A percentile compares a stretch with the other conserved stretches of the same genome.
These are phyloP conservation scores for Arthrobotrys sphaeroides DNA, from an alignment of 2,329 filamentous ascomycete species.

Conservation along the genomic window DNA sequence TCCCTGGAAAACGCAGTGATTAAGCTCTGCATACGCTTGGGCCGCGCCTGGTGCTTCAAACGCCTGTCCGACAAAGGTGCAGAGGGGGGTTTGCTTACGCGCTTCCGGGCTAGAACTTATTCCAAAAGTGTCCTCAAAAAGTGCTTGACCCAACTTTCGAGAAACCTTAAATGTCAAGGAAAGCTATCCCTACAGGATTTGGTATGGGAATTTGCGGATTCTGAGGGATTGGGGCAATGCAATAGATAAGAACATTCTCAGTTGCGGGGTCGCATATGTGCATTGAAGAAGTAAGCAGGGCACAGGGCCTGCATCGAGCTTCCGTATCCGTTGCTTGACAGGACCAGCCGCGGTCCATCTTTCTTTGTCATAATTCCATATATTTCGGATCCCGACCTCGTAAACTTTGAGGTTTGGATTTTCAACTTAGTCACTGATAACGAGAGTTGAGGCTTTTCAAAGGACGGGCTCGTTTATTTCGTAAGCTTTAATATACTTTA, in stretches of 20 bases:
- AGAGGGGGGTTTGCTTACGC: no score
- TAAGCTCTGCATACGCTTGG: constrained; percentile 2
- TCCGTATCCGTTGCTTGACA: not conserved
- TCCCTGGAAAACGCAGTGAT: not conserved
- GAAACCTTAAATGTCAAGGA: not conserved
- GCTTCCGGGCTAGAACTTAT: not conserved
- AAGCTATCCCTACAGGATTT: not conserved
- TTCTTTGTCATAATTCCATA: constrained; percentile 2
- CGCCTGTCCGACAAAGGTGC: not conserved
- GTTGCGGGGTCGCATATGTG: constrained; percentile 3
- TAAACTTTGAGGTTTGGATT: not conserved
- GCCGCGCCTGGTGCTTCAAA: not conserved
- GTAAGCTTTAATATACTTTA: no score
- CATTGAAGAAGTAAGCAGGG: not conserved
- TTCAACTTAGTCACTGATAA: no score
- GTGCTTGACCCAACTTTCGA: not conserved
- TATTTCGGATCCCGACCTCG: no score
- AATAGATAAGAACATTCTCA: not conserved
- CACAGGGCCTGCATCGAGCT: not conserved
- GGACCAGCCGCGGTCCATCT: no score
- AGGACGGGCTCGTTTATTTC: no score
- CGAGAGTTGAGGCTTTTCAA: no score
- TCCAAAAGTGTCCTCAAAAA: not conserved
- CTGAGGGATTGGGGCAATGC: not conserved
- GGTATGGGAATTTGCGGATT: not conserved